phyloP scores from a whole-genome alignment of 331 rosid species.

The Rhamnella rubrinervis region DNA sequence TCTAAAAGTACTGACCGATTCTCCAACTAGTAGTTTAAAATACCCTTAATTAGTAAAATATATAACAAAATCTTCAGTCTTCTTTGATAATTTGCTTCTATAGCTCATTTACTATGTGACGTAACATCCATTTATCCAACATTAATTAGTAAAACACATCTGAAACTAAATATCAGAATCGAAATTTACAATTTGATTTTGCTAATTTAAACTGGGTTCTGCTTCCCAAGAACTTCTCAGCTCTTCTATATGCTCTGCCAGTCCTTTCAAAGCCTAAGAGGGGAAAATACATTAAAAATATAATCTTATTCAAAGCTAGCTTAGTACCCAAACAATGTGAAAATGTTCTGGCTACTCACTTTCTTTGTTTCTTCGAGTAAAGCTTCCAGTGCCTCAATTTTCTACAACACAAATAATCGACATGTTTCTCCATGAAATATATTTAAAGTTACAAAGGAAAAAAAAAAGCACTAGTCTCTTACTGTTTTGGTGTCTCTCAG shows the following conservation, averaged over 20 bases:
- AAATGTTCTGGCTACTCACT: conserved; percentile 41
- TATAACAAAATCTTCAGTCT: too few species aligned
- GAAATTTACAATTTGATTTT: not conserved
- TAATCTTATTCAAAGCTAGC: not conserved
- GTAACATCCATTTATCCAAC: too few species aligned
- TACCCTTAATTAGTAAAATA: too few species aligned
- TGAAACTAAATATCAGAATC: not conserved
- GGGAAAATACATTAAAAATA: conserved; percentile 2
- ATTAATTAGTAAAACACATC: not conserved
- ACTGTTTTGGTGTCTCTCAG: conserved; percentile 55
- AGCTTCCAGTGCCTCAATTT: conserved; percentile 69
- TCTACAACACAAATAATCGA: conserved; percentile 43
- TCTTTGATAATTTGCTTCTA: too few species aligned
- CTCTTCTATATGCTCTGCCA: conserved; percentile 29
- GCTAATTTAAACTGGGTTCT: not conserved
- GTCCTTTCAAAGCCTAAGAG: conserved; percentile 59
- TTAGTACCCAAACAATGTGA: not conserved
- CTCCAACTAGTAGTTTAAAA: too few species aligned
- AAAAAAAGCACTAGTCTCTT: conserved; percentile 23
- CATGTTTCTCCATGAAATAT: not conserved
- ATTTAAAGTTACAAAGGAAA: conserved; percentile 1
- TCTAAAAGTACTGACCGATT: too few species aligned
- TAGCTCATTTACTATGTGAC: too few species aligned
- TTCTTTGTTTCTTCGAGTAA: conserved; percentile 57
- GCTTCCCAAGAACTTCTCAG: conserved; percentile 24